Evolutionary conservation across 495 filamentous ascomycete species (phyloP).

Genomic region (Neurospora pannonica): DNA sequence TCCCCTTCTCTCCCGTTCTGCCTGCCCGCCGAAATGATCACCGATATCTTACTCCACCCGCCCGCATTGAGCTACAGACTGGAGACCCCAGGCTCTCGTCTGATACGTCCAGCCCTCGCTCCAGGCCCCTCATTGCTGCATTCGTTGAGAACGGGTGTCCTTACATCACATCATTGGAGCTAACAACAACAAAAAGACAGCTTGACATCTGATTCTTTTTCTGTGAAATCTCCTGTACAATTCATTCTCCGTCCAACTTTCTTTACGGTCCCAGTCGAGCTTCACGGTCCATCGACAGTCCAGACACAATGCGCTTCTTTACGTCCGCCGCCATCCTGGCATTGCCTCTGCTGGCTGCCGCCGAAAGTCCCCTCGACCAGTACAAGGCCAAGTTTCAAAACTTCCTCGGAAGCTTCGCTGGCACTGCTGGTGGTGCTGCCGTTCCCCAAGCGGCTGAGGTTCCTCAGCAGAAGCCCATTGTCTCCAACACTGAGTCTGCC

Average conservation of each 20-base stretch:
- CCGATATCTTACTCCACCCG: not conserved
- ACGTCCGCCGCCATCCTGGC: constrained; percentile 45
- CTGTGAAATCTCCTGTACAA: constrained; percentile 3
- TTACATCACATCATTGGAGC: not conserved
- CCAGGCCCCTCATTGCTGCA: not conserved
- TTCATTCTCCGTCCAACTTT: not conserved
- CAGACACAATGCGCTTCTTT: constrained; percentile 61
- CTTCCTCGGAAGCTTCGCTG: constrained; percentile 30
- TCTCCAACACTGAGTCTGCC: constrained; percentile 14
- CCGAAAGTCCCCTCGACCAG: constrained; percentile 36
- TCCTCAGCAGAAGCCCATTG: constrained; percentile 27
- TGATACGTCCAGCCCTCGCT: not conserved
- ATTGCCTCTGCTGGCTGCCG: constrained; percentile 62
- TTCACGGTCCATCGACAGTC: not conserved
- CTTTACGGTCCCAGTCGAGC: not conserved
- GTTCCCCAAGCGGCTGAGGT: constrained; percentile 44
- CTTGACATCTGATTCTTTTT: not conserved
- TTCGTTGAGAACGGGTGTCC: not conserved
- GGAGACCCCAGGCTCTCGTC: not conserved
- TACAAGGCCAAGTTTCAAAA: constrained; percentile 66
- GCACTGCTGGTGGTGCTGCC: constrained; percentile 14
- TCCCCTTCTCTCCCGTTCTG: not conserved
- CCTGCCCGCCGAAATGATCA: not conserved
- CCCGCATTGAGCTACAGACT: not conserved
- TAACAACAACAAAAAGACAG: not conserved